Conservation (phyloP, 2,329 filamentous ascomycete genomes). For the Chaetomium globosum region DNA sequence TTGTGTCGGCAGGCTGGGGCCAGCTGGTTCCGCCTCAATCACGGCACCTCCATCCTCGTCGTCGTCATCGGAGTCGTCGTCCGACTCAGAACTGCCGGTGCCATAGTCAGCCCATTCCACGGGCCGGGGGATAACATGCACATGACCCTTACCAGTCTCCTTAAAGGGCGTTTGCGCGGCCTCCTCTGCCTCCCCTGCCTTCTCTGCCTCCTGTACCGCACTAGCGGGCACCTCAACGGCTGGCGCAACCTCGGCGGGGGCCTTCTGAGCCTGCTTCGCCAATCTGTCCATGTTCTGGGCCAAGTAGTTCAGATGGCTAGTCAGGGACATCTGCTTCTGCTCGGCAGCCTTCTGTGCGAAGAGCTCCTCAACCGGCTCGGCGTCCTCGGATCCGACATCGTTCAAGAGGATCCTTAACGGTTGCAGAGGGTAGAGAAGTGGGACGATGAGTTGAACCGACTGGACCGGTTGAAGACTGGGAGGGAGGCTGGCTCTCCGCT, state of each 20-base stretch:
- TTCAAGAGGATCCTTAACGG: conserved; percentile 67
- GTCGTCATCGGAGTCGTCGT: conserved; percentile 52
- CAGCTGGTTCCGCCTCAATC: conserved; percentile 36
- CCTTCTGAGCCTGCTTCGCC: conserved; percentile 55
- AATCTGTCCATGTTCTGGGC: conserved; percentile 70
- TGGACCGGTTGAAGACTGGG: conserved; percentile 61
- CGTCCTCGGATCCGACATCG: conserved; percentile 62
- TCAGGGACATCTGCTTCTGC: conserved; percentile 64
- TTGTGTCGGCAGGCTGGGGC: conserved; percentile 42
- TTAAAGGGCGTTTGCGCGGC: conserved; percentile 35
- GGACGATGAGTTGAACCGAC: conserved; percentile 69
- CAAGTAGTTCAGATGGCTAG: conserved; percentile 75
- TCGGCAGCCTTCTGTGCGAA: conserved; percentile 63
- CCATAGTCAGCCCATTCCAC: conserved; percentile 69
- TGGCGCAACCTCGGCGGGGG: conserved; percentile 27
- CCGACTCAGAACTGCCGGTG: conserved; percentile 50
- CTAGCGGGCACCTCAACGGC: conserved; percentile 32
- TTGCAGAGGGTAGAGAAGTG: conserved; percentile 71
- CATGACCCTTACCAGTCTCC: conserved; percentile 60
- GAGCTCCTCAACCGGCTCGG: conserved; percentile 63
- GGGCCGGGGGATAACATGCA: conserved; percentile 73
- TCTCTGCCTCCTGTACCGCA: conserved; percentile 34
- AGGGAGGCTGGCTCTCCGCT: conserved; percentile 63
- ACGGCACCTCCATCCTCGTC: conserved; percentile 50
- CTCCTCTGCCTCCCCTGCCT: conserved; percentile 33